These are phyloP conservation scores for Ciborinia camelliae DNA, from an alignment of 2,329 filamentous ascomycete species.

Conservation along the genomic window DNA sequence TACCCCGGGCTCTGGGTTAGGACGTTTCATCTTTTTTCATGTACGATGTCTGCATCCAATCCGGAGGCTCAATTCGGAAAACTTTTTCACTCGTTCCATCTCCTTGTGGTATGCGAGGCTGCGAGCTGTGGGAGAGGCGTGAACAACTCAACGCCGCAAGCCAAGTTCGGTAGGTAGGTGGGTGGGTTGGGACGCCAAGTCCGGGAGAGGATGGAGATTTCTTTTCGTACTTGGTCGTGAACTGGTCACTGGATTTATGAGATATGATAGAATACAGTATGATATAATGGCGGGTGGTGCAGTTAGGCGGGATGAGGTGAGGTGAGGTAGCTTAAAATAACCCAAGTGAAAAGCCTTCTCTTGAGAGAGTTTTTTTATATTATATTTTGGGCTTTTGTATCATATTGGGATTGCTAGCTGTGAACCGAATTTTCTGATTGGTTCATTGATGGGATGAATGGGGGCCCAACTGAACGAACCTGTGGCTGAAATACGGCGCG, in stretches of 20 bases:
- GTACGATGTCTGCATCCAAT: conserved; percentile 11
- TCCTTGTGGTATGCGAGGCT: neutral
- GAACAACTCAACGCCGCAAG: conserved; percentile 14
- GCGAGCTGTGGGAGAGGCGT: neutral
- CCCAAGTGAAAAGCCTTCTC: neutral
- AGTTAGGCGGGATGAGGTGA: neutral
- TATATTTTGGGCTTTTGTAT: conserved; percentile 6
- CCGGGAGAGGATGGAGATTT: neutral
- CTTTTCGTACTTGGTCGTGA: neutral
- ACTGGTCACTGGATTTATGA: too few relatives aligned
- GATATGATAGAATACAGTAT: neutral
- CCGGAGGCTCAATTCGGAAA: neutral
- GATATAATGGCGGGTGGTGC: neutral
- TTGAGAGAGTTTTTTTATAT: neutral
- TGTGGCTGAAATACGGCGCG: conserved; percentile 8
- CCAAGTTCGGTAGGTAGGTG: neutral
- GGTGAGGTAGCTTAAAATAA: neutral
- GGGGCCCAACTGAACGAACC: neutral
- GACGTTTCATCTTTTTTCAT: conserved; percentile 15
- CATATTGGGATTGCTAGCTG: conserved; percentile 3
- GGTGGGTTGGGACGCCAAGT: neutral
- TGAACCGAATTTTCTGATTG: neutral
- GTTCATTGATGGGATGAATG: neutral
- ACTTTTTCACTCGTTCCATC: conserved; percentile 1
- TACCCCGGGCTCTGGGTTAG: neutral